phyloP scores from a whole-genome alignment of 2,329 filamentous ascomycete species.

The Fusarium sterilihyphosum region DNA sequence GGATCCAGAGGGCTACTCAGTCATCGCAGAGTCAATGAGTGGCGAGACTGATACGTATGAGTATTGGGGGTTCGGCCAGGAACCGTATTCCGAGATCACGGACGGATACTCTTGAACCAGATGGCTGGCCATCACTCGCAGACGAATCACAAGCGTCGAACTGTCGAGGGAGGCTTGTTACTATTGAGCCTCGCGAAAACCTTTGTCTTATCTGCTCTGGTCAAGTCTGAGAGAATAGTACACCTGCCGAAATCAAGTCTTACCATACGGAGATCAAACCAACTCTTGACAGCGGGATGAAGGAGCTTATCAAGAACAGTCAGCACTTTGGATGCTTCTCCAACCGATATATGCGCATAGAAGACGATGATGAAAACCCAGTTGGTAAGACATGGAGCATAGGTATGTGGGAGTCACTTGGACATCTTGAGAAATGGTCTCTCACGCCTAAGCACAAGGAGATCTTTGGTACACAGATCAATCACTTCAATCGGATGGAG shows the following conservation, averaged over 20 bases:
- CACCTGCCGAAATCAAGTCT: not conserved
- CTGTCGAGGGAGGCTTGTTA: fast-evolving
- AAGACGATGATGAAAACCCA: fast-evolving
- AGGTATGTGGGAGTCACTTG: not conserved
- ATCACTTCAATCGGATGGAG: not conserved
- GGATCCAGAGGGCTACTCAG: not conserved
- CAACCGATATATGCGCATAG: not conserved
- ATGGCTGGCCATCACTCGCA: not conserved
- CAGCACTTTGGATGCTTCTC: fast-evolving
- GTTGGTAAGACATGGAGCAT: not conserved
- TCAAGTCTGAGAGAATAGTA: not conserved
- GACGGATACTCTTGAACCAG: not conserved
- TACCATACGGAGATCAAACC: not conserved
- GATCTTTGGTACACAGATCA: not conserved
- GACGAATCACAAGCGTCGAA: too few species aligned
- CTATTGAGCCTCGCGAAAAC: fast-evolving
- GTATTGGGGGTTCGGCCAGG: fast-evolving
- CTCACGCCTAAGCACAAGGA: not conserved
- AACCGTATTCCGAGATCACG: not conserved
- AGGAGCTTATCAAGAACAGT: fast-evolving
- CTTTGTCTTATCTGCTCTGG: not conserved
- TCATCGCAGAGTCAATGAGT: not conserved
- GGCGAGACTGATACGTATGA: not conserved
- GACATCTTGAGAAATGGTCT: fast-evolving
- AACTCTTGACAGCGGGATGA: not conserved